phyloP scores from a whole-genome alignment of 345 rosid genomes.

The Passiflora organensis region DNA sequence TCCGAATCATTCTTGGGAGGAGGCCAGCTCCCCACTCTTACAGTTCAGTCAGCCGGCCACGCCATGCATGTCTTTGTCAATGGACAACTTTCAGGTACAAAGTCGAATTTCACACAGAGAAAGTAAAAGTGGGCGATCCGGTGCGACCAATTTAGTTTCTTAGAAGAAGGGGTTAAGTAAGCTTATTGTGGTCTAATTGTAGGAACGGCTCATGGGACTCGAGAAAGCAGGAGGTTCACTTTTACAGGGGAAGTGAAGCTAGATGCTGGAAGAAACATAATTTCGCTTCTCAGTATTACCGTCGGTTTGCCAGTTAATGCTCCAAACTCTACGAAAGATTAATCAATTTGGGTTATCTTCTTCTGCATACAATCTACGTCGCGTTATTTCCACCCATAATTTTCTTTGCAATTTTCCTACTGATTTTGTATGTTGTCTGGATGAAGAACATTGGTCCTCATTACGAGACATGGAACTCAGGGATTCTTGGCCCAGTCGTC shows the following conservation, averaged over 20 bases:
- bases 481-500: conserved; percentile 24
- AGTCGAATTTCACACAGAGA: neutral
- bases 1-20: conserved; percentile 46
- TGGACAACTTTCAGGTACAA: conserved; percentile 25
- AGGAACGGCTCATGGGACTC: conserved; percentile 23
- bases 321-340: too few relatives aligned
- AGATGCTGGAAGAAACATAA: conserved; percentile 20
- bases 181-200: neutral
- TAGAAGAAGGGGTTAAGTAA: neutral
- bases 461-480: conserved; percentile 23
- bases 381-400: neutral
- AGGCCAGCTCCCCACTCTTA: conserved; percentile 31
- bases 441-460: conserved; percentile 20
- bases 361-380: neutral
- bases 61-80: conserved; percentile 26
- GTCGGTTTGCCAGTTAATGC: conserved; percentile 27
- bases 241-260: conserved; percentile 17
- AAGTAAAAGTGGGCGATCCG: neutral
- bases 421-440: neutral
- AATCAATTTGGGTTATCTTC: neutral
- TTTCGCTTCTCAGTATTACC: conserved; percentile 24
- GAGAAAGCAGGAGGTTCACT: conserved; percentile 14
- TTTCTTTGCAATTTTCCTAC: neutral
- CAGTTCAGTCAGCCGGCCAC: conserved; percentile 26
- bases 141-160: neutral